Base-by-base conservation (phyloP, 2,329 filamentous ascomycete species). In the Thermothelomyces thermophilus region DNA sequence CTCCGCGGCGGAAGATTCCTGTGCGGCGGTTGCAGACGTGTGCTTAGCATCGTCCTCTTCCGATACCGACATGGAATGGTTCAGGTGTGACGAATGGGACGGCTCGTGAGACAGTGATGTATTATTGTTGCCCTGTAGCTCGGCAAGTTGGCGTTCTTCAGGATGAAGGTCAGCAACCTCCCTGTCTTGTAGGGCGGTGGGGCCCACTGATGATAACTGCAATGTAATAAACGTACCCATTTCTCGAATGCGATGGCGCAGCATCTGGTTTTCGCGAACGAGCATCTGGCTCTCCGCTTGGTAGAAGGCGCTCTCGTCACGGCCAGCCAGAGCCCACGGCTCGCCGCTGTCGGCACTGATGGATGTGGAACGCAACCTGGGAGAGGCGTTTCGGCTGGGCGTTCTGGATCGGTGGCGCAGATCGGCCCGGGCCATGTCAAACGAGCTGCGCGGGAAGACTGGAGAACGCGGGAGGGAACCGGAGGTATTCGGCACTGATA, bases 201-300 rank as follows among this genome's bases (percentile, higher is more conserved):
- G n/a, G n/a, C n/a, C n/a, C n/a, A n/a, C n/a, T 7, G 14, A 24
- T n/a, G 1, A 37, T 6, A n/a, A 19, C 11, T 6, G 33, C 7
- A n/a, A 41, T n/a, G n/a, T n/a, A 22, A 19, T 10, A 16, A 41
- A 41, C 73, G 58, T 69, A 86, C 84, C 85, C 13, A 90, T 69
- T 60, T 90, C 86, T 31, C 83, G 75, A 52, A 90, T 86, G 42
- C 87, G 76, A 63, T 83, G 76, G 54, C 84, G 82, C 45, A 91
- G 70, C 86, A 91, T 90, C 67, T 90, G 86, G 58, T 90, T 91
- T 70, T 90, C 87, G 22, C 87, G 75, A 19, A 82, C 77, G 60
- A 91, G 68, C 69, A 81, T 89, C 67, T 88, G 84, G 1, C 86
- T 88, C 68, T 91, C 87, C 4, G 86, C 86, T 64, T 90, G 86